Base-by-base conservation (phyloP, 2,329 filamentous ascomycete species). In the Talaromyces islandicus region DNA sequence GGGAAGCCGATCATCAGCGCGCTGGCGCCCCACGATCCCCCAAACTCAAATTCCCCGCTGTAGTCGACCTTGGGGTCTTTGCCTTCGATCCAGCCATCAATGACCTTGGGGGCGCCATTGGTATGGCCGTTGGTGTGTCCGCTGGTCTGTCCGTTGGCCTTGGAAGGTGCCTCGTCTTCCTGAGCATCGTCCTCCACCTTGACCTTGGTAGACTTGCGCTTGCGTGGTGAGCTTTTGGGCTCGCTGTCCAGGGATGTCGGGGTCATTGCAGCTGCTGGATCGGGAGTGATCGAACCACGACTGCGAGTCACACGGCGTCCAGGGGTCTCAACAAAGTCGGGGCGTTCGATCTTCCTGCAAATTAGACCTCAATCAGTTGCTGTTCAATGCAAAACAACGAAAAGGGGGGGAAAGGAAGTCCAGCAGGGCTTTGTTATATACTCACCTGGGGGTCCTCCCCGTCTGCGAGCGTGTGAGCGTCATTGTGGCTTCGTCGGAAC, bases 1-100 rank as follows among this genome's bases (percentile, higher is more conserved):
- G 94, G 94, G 77, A 97, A 99, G 52, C 89, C 86, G 64, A 92
- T 83, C 91, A 97, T 97, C 85, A 97, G 92, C 66, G 84, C 80
- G 17, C 84, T 77, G 48, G 92, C 88, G 59, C 94, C 93, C n/a
- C 83, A 72, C 3, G 90, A 87, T 61, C 94, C 94, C 64, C 93
- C 93, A 71, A 97, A 99, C 73, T 99, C 95, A 65, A 82, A 82
- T 64, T 84, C 75, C 53, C 81, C 81, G 58, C 79, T 80, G 58
- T 74, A 74, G 64, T 80, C 78, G 60, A 78, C 65, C 63, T 74
- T 78, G 58, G 75, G 72, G 58, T 78, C 75, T 57, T 69, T 72
- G 17, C 74, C 76, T 58, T 73, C 70, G 55, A 70, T 71, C 75
- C 75, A 77, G 14, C 75, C 75, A 57, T 78, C 75, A 27, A 76